Percentiles rank a stretch among this genome's conserved stretches.
Conservation (phyloP, 805 yeast species). For the Tetrapisispora namnaoensis region DNA sequence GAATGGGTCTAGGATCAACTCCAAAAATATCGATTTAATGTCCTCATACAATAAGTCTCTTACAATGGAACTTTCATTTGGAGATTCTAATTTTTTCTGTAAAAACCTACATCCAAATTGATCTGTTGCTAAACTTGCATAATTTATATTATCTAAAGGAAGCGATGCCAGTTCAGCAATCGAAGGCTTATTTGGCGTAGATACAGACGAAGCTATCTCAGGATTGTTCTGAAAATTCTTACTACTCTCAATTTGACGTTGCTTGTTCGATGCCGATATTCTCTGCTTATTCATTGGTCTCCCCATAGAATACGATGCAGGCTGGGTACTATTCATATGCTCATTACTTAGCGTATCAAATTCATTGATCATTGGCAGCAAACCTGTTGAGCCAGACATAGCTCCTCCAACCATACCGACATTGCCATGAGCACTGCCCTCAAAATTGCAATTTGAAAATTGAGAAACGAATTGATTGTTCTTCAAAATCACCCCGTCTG, state of each 20-base stretch:
- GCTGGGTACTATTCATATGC: background rate
- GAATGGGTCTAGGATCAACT: slow-evolving; percentile 68
- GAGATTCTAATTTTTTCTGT: slow-evolving; percentile 54
- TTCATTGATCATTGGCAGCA: slow-evolving; percentile 29
- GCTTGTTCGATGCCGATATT: background rate
- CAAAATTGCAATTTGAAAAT: background rate
- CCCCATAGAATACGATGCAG: background rate
- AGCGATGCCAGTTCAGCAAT: slow-evolving; percentile 5
- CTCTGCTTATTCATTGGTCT: background rate
- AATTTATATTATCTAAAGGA: slow-evolving; percentile 38
- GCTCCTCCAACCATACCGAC: background rate
- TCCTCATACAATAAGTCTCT: slow-evolving; percentile 53
- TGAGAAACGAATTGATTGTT: slow-evolving; percentile 11
- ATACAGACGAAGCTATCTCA: background rate
- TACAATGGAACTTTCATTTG: slow-evolving; percentile 37
- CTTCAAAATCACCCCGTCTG: background rate
- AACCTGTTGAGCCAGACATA: background rate
- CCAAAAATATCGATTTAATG: slow-evolving; percentile 48
- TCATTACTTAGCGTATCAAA: slow-evolving; percentile 12
- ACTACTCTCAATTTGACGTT: background rate
- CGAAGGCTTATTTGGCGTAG: background rate
- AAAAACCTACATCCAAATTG: slow-evolving; percentile 74
- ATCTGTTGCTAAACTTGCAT: slow-evolving; percentile 55
- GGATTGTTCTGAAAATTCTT: background rate
- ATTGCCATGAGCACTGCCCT: background rate